phyloP scores from a whole-genome alignment of 495 filamentous ascomycete genomes.

The Podospora bellae-mahoneyi region DNA sequence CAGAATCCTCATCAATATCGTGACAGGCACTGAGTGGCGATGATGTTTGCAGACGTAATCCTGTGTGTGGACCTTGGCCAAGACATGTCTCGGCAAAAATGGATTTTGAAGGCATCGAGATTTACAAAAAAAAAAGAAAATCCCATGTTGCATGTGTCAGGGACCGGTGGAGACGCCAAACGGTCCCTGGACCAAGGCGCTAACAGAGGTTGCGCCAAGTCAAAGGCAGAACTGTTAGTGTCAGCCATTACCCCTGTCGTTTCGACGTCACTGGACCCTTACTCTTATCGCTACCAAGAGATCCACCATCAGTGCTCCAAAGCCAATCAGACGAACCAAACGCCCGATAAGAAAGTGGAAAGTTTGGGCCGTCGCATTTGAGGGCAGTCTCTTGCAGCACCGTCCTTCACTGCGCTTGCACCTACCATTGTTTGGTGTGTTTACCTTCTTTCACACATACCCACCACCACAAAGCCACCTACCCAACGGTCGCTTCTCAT shows the following conservation, averaged over 20 bases:
- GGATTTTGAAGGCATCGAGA: neutral
- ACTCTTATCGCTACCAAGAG: neutral
- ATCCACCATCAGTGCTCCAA: neutral
- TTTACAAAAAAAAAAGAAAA: neutral
- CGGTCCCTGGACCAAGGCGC: neutral
- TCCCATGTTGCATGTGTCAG: neutral
- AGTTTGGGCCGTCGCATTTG: neutral
- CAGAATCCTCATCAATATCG: too few relatives aligned
- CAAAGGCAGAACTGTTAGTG: neutral
- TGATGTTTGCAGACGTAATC: neutral
- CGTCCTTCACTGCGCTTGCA: neutral
- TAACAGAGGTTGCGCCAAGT: neutral
- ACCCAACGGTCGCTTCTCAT: neutral
- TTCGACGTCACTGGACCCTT: neutral
- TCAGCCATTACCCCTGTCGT: neutral
- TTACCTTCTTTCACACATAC: neutral
- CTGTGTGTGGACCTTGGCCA: neutral
- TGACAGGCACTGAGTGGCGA: neutral
- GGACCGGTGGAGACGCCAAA: neutral
- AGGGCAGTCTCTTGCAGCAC: neutral
- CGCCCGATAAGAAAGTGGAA: neutral
- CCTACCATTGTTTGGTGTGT: too few relatives aligned
- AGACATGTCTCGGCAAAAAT: neutral
- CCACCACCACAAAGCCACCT: neutral
- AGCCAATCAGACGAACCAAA: neutral